Conservation (phyloP, 2,329 filamentous ascomycete species). For the Tolypocladium endophyticum region DNA sequence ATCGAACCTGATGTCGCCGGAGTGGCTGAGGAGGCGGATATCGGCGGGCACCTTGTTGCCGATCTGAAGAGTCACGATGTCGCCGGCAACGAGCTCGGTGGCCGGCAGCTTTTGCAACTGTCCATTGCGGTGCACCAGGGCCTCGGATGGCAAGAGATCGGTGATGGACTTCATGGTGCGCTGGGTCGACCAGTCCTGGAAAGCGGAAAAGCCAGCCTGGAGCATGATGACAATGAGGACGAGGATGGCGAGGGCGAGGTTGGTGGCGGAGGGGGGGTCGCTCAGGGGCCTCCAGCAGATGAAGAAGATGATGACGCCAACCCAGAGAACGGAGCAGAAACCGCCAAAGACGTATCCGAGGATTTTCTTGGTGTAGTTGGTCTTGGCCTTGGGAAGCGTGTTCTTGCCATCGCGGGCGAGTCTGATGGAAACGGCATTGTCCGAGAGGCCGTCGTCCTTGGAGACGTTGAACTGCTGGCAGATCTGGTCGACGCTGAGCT, state of each 20-base stretch:
- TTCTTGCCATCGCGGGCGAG: slow-evolving; percentile 30
- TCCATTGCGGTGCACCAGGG: slow-evolving; percentile 32
- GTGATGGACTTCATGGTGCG: slow-evolving; percentile 36
- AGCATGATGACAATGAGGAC: slow-evolving; percentile 36
- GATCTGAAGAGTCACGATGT: slow-evolving; percentile 32
- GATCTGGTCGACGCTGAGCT: slow-evolving; percentile 20
- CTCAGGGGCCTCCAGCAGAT: slow-evolving; percentile 36
- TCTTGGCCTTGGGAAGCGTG: slow-evolving; percentile 27
- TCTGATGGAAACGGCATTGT: slow-evolving; percentile 18
- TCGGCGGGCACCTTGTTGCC: slow-evolving; percentile 39
- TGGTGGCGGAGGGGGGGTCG: slow-evolving; percentile 29
- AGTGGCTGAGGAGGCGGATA: slow-evolving; percentile 29
- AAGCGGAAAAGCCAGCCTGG: slow-evolving; percentile 34
- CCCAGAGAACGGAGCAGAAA: slow-evolving; percentile 35
- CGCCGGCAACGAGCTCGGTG: slow-evolving; percentile 32
- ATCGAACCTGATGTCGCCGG: slow-evolving; percentile 31
- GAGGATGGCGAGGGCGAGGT: slow-evolving; percentile 33
- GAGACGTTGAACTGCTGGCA: slow-evolving; percentile 29
- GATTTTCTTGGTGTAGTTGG: slow-evolving; percentile 30
- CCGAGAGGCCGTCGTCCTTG: slow-evolving; percentile 21
- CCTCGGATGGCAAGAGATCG: slow-evolving; percentile 31
- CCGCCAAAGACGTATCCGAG: slow-evolving; percentile 33
- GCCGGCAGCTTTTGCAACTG: slow-evolving; percentile 27
- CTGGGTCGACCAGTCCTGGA: slow-evolving; percentile 36
- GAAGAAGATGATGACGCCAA: slow-evolving; percentile 36